These are phyloP conservation scores for Orbilia quercus DNA, from an alignment of 2,329 filamentous ascomycete species.

Conservation along the genomic window DNA sequence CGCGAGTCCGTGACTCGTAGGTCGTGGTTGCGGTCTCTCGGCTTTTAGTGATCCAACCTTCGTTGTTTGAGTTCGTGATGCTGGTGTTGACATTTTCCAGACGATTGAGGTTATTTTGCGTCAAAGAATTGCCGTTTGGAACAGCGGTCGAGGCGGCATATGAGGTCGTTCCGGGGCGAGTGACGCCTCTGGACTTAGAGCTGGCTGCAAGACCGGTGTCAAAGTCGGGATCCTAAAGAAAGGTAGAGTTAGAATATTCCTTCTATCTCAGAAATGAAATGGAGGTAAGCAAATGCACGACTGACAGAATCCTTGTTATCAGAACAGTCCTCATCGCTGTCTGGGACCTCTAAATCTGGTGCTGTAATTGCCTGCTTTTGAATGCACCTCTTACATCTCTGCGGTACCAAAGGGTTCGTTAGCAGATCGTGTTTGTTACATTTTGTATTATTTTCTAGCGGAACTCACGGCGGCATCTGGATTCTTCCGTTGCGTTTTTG, in stretches of 20 bases:
- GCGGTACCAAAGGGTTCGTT: too few relatives aligned
- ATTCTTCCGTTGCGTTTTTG: slow-evolving; percentile 67
- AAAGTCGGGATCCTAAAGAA: slow-evolving; percentile 18
- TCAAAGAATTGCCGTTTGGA: slow-evolving; percentile 22
- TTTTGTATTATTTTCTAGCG: neutral
- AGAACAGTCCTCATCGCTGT: slow-evolving; percentile 43
- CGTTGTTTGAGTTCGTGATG: slow-evolving; percentile 3
- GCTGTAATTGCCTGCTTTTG: slow-evolving; percentile 54
- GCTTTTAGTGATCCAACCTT: slow-evolving; percentile 38
- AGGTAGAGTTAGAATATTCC: too few relatives aligned
- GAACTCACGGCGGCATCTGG: slow-evolving; percentile 66
- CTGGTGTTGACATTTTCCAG: neutral
- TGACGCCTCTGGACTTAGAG: slow-evolving; percentile 11
- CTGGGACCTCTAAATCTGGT: slow-evolving; percentile 52
- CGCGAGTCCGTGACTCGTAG: slow-evolving; percentile 7
- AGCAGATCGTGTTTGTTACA: neutral
- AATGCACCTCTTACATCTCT: slow-evolving; percentile 58
- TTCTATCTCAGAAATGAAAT: neutral
- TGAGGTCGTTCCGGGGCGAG: slow-evolving; percentile 10
- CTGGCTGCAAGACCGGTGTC: slow-evolving; percentile 25
- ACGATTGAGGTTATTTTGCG: slow-evolving; percentile 24
- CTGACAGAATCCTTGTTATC: slow-evolving; percentile 25
- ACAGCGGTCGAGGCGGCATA: slow-evolving; percentile 19
- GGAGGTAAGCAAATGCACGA: neutral
- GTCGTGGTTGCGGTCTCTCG: slow-evolving; percentile 11